Base-by-base conservation (phyloP, 768 basidiomycete species). In the Tylopilus subfusipes region DNA sequence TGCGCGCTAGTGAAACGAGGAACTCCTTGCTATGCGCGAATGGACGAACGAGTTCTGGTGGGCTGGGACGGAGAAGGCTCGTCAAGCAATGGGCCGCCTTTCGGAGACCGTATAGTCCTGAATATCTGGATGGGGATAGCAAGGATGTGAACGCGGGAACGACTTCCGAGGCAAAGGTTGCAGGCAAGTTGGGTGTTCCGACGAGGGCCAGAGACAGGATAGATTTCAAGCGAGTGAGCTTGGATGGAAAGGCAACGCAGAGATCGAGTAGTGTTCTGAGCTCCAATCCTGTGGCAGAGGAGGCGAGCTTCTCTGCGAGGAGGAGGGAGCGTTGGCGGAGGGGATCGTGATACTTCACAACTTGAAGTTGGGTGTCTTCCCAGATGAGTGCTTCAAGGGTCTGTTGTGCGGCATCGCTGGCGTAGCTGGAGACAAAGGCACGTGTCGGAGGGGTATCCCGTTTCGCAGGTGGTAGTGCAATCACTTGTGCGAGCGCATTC, bases 61-160 rank as follows among this genome's bases (percentile, higher is more conserved):
- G 78, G 13, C 77, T 73, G 22, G 77, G 75, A 2, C 76, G 77
- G 0, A 89, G 72, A 60, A 89, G 76, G 40, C 76, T 75, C 21
- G 74, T 62, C 44, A 88, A 69, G 59, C 82, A 82, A 62, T 82
- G 78, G 2, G 82, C 73, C 5, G 81, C 75, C 67, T 88, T 89
- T 31, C 88, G 80, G 56, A 86, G 72, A 19, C 75, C 79, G 52
- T 89, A 86, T 1, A 90, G 70, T 8, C 84, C 88, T 52, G 71
- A 67, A 4, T 68, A 65, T 14, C 74, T 71, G 0, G 76, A 63
- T 14, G 75, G 70, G 0, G 81, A 72, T 2, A 89, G 73, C 11
- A 76, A 63, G 1, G 69, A 40, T 1, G 78, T 80, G 57, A 89
- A 80, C 0, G 82, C 79, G 4, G 85, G 80, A 0, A 86, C 72